Percentiles rank a stretch among this genome's conserved stretches.
phyloP scores from a whole-genome alignment of 495 filamentous ascomycete genomes.

The Lasiosphaeriaceae sp. region DNA sequence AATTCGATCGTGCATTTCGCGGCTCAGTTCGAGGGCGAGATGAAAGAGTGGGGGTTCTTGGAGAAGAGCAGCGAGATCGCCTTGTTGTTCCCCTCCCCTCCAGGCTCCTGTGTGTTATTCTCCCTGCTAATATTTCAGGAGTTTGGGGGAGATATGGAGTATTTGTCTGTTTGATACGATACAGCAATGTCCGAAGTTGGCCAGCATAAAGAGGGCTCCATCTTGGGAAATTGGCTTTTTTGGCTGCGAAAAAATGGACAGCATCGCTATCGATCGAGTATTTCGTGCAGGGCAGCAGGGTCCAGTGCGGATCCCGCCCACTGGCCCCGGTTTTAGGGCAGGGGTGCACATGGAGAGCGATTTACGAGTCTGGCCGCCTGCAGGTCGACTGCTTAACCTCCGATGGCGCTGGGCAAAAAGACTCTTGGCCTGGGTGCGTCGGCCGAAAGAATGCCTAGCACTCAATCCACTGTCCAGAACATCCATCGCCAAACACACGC shows the following conservation, averaged over 20 bases:
- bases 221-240: constrained; percentile 5
- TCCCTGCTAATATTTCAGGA: not conserved
- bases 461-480: too few species aligned
- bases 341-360: too few species aligned
- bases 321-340: too few species aligned
- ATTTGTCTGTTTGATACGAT: not conserved
- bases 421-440: too few species aligned
- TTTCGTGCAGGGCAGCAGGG: not conserved
- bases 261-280: constrained; percentile 13
- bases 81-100: not conserved
- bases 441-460: too few species aligned
- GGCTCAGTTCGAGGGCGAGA: not conserved
- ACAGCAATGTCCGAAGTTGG: not conserved
- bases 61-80: not conserved
- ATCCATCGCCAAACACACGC: too few species aligned
- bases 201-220: not conserved
- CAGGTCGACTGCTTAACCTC: too few species aligned
- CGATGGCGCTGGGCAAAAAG: too few species aligned
- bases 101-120: not conserved
- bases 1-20: not conserved
- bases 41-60: not conserved
- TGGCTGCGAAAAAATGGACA: constrained; percentile 1
- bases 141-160: not conserved
- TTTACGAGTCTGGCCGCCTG: too few species aligned
- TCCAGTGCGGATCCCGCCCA: not conserved